Conservation (phyloP, 78 protist species). For the Andalucia godoyi region DNA sequence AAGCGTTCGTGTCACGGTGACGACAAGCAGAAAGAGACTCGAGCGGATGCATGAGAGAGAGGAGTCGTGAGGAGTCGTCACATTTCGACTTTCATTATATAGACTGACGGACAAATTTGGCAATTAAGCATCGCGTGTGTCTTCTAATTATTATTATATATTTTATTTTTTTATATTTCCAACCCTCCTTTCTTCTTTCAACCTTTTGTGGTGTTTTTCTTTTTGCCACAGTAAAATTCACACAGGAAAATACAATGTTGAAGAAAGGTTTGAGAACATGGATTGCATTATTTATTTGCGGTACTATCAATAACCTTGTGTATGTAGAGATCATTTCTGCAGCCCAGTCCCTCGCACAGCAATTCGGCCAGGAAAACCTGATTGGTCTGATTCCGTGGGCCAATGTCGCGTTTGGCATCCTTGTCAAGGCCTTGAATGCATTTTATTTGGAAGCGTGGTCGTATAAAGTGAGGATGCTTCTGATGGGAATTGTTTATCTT, state of each 20-base stretch:
- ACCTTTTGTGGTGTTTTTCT: no score
- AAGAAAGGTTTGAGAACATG: neutral
- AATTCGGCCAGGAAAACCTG: neutral
- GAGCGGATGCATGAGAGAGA: no score
- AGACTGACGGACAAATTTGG: no score
- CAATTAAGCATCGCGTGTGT: no score
- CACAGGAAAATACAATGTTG: neutral
- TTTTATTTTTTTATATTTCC: no score
- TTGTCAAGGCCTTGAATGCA: constrained; percentile 1
- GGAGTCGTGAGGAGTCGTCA: no score
- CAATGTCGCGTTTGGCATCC: constrained; percentile 40
- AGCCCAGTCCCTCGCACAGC: neutral
- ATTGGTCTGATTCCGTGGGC: constrained; percentile 16
- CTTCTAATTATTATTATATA: no score
- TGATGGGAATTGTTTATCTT: neutral
- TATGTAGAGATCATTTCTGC: neutral
- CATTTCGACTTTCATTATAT: no score
- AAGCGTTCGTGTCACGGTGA: no score
- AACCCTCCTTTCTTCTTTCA: no score
- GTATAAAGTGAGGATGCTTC: neutral
- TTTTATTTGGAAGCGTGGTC: neutral
- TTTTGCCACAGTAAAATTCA: no score
- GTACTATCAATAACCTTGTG: neutral
- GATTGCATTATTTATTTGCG: neutral
- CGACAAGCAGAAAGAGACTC: no score